Base-by-base conservation (phyloP, 1,284 basidiomycete genomes). In the Xerocomus amazonicus region DNA sequence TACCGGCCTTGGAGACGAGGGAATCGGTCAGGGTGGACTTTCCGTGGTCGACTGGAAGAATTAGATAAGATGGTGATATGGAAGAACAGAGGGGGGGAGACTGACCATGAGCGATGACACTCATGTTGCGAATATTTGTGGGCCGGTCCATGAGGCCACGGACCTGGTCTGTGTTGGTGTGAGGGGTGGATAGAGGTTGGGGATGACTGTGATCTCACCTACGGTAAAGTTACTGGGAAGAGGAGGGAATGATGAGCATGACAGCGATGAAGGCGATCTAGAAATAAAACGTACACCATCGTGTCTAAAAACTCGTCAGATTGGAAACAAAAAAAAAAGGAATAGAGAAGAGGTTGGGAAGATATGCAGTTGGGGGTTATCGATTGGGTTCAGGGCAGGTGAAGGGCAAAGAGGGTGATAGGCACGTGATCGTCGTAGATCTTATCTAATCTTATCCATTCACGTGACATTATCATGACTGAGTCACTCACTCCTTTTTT, bases 21-120 rank as follows among this genome's bases (percentile, higher is more conserved):
- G 97, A 98, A 75, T 99, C 97, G 65, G 97, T 97, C 63, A 99
- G 87, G 63, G 97, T 99, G 53, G 97, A 99, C 78, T 99, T 99
- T 78, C 97, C 97, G 81, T 99, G 97, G 76, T 99, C 97, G 84
- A 99, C 93, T 91, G 60, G 53, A 3, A 39, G 54, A 45, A 44
- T 43, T 23, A 50, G 56, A 54, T 63, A 42, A 56, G 51, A 61
- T 48, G 44, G 40, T n/a, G 44, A 56, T 55, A 48, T 31, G 36
- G 27, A 32, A 23, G 28, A 50, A 56, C 46, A 43, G 19, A 33
- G 37, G 43, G 41, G 41, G 43, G 13, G 39, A 45, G 49, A 73
- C 83, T 65, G 50, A 90, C 89, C 89, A 75, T 95, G 92, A 68
- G 92, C 92, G 71, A 95, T 96, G 67, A 96, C 92, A 83, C 90